Base-by-base conservation (phyloP, 225 moss, liverwort and hornwort species). In the Sphagnum tenellum region DNA sequence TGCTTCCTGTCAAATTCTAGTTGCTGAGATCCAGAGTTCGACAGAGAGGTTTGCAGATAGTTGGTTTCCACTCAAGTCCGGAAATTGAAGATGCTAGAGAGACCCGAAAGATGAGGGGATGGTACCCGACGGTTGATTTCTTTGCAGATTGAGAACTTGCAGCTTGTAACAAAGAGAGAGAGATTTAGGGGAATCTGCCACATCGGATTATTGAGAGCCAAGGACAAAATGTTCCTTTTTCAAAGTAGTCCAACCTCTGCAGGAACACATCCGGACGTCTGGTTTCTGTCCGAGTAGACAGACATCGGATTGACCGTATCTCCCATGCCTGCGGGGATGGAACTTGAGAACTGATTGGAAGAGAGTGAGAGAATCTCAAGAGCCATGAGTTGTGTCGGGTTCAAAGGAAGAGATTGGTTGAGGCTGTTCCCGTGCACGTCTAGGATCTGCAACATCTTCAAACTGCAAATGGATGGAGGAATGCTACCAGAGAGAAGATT, bases 311-410 rank as follows among this genome's bases (percentile, higher is more conserved):
- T 70, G 63, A 45, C 55, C 4, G 83, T 14, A n/a, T 47, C 9
- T 13, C 71, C 64, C 8, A 89, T 62, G 44, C 63, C 52, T 11
- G 60, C 12, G 4, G 85, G 82, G 57, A 89, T 75, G 48, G 64
- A 44, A 11, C 76, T 82, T 14, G 72, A 69, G n/a, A 85, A 68
- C 7, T 62, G 4, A 49, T 89, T 85, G 47, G 69, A n/a, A 12
- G 82, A 71, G 6, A 89, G 66, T 59, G 80, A 82, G 10, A 89
- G 75, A 50, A 70, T 69, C 69, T 81, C 77, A 44, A 85, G 71
- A 10, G 62, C 58, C 6, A 60, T 52, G 2, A 89, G 61, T 5
- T 68, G 66, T 13, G 76, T 70, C 52, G 81, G 44, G 59, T 70
- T 66, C 2, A 65, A 56, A 59, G 81, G 76, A 56, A 87, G 70